Evolutionary conservation across 176 grass and related monocot species (phyloP), one percentile per base, ranked within the genome.

Genomic region (Oryza glaberrima): DNA sequence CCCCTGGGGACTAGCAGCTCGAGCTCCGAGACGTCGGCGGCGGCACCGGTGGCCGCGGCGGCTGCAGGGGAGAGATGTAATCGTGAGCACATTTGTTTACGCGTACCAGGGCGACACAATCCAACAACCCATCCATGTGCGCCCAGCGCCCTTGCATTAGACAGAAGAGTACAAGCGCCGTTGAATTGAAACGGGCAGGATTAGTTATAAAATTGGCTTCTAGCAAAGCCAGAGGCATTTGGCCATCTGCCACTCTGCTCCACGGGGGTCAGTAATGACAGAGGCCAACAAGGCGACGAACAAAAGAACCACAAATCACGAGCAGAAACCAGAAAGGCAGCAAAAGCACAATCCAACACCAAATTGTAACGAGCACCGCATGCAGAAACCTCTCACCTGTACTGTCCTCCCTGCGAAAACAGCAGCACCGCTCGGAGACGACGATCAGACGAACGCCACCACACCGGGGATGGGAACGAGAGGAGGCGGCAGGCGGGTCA

Each of bases 11-110:
- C 85, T 5, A 91, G 81, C 65, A 84, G 81, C 81, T 91, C 76
- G 89, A 87, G 81, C 85, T 91, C 89, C 4, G 43, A 79, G 80
- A 38, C 79, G 63, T 47, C 67, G 49, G 61, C 67, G 56, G 63
- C 48, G 48, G 35, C 35, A 4, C 47, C 75, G 67, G 51, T 19
- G 11, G 26, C 38, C 38, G 6, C 56, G 67, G 81, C 54, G 28
- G 43, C 80, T 87, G 89, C 81, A 63, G 74, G 0, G 9, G 15
- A 41, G 52, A 58, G 70, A 73, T 71, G 81, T 2, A 67, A 25
- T 6, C 25, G 84, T 91, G 75, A 90, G 80, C 32, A 63, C 65
- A 84, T 87, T 16, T 72, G 41, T 16, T 3, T 40, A 65, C 32
- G 47, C 26, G 9, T 0, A 51, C 20, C 5, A 47, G 82, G 10